Percentiles rank a stretch among this genome's conserved stretches.
phyloP scores from a whole-genome alignment of 805 yeast species.

The Myxozyma geophila region DNA sequence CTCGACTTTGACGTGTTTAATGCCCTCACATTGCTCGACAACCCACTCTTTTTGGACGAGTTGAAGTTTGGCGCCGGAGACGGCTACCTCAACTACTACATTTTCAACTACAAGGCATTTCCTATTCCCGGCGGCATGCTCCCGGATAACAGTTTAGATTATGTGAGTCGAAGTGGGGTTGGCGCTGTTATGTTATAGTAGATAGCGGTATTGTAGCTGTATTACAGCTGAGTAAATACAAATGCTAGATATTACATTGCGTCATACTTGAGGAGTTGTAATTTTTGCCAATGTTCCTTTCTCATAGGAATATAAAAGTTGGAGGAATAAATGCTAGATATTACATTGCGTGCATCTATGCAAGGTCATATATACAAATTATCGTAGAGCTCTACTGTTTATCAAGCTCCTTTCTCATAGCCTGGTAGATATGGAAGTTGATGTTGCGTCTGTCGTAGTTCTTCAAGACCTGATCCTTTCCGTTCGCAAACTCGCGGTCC shows the following conservation, averaged over 20 bases:
- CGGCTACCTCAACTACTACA: conserved; percentile 85
- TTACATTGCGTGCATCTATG: too few species aligned
- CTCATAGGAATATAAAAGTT: neutral
- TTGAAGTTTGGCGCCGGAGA: conserved; percentile 93
- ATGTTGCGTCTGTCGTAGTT: conserved; percentile 13
- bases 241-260: too few species aligned
- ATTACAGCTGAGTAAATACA: neutral
- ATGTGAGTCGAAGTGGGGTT: conserved; percentile 70
- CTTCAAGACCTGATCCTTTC: neutral
- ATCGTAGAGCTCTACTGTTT: neutral
- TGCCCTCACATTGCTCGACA: conserved; percentile 89
- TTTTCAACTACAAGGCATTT: conserved; percentile 86
- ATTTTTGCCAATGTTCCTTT: neutral
- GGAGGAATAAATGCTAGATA: neutral
- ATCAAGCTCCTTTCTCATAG: conserved; percentile 1
- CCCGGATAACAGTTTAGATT: conserved; percentile 56
- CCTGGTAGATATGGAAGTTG: neutral
- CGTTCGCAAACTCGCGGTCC: conserved; percentile 17
- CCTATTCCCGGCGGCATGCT: conserved; percentile 83
- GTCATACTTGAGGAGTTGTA: too few species aligned
- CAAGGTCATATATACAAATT: neutral
- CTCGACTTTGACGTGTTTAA: conserved; percentile 86
- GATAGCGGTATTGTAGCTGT: neutral
- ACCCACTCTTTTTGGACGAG: conserved; percentile 76
- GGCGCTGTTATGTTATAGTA: conserved; percentile 78